Evolutionary conservation across 2,329 filamentous ascomycete species (phyloP).

Genomic region (Nigrospora osmanthi): DNA sequence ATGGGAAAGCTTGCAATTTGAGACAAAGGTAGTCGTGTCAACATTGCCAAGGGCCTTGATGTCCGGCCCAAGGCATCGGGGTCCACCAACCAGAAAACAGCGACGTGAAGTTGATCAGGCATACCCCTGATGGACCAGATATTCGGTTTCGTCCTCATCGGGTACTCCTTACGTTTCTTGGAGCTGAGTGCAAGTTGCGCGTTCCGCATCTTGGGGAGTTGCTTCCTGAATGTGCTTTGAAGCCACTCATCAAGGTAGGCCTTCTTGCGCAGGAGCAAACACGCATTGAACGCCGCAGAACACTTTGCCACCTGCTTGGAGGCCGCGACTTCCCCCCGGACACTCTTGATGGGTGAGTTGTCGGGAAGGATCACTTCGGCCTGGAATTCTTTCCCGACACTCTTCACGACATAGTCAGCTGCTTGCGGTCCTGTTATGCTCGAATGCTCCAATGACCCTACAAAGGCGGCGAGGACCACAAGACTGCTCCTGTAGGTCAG

Average conservation of each 20-base stretch:
- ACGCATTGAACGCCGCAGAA: conserved; percentile 81
- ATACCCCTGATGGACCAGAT: conserved; percentile 53
- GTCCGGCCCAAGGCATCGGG: conserved; percentile 47
- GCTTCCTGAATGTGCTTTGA: conserved; percentile 63
- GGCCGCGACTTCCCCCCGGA: conserved; percentile 52
- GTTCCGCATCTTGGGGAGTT: conserved; percentile 77
- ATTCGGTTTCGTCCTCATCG: conserved; percentile 70
- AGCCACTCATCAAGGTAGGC: conserved; percentile 67
- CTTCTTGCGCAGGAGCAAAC: conserved; percentile 57
- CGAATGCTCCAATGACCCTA: conserved; percentile 53
- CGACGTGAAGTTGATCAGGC: conserved; percentile 51
- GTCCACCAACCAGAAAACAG: conserved; percentile 49
- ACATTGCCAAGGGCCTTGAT: conserved; percentile 58
- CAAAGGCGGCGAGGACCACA: conserved; percentile 64
- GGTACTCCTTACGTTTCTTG: conserved; percentile 67
- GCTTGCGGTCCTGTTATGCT: conserved; percentile 5
- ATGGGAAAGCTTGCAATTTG: conserved; percentile 60
- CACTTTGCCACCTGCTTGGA: conserved; percentile 78
- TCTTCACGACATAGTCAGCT: conserved; percentile 55
- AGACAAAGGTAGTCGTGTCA: conserved; percentile 62
- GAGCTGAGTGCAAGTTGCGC: conserved; percentile 73
- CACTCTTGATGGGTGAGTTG: conserved; percentile 60
- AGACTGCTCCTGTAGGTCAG: conserved; percentile 72
- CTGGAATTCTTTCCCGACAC: conserved; percentile 51
- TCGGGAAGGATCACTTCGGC: conserved; percentile 77